These are phyloP conservation scores for Carex kokanica DNA, from an alignment of 176 grass and related monocot species.

Conservation along the genomic window DNA sequence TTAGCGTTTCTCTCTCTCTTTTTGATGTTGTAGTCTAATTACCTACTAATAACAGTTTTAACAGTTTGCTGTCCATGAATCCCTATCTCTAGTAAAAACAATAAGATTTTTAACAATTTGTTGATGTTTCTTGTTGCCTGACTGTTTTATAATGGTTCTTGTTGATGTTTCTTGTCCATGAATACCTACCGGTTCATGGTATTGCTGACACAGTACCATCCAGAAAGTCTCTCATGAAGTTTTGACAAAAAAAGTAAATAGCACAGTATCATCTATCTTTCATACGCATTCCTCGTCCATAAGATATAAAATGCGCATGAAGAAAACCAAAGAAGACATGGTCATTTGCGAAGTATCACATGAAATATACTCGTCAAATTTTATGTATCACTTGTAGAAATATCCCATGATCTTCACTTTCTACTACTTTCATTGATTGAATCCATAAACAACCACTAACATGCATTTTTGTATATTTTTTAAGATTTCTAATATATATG, in stretches of 20 bases:
- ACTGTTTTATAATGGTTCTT: not conserved
- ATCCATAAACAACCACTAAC: not conserved
- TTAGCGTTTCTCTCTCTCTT: not conserved
- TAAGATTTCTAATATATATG: not conserved
- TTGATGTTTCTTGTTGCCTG: not conserved
- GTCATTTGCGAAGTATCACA: not conserved
- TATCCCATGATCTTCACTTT: not conserved
- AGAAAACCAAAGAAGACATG: not conserved
- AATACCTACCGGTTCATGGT: not conserved
- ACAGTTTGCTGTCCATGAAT: too few species aligned
- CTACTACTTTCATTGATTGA: too few species aligned
- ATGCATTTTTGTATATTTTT: not conserved
- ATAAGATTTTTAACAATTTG: not conserved
- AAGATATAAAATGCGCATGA: not conserved
- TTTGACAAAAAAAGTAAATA: not conserved
- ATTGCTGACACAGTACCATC: not conserved
- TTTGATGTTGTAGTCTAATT: too few species aligned
- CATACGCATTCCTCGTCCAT: not conserved
- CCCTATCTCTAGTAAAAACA: too few species aligned
- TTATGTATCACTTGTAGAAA: not conserved
- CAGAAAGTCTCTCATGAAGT: not conserved
- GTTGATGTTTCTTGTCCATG: too few species aligned
- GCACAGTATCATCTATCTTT: slow-evolving; percentile 1
- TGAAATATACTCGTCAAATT: slow-evolving; percentile 10
- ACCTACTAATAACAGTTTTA: too few species aligned